Base-by-base conservation (phyloP, 331 rosid species). In the Ulmus americana region DNA sequence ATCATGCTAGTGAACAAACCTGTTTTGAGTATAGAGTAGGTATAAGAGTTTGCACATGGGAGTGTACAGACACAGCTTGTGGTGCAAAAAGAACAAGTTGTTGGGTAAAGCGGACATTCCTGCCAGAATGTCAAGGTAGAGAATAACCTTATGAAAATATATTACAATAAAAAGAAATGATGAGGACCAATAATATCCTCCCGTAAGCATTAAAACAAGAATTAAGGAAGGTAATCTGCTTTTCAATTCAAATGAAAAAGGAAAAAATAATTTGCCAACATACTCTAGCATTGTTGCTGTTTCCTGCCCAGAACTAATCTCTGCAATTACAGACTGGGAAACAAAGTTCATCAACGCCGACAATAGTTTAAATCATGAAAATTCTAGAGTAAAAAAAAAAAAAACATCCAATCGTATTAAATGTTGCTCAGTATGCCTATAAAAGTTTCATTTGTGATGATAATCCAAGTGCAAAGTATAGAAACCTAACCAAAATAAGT, bases 81-180 rank as follows among this genome's bases (percentile, higher is more conserved):
- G 98, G 96, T 48, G 98, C 97, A 83, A 92, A 92, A 79, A 92
- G 82, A 77, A 86, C 98, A 75, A 92, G 96, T 73, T 92, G 98
- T 70, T 92, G 98, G 28, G 95, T 92, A 77, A 89, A 92, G 77
- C 98, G 90, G 12, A 86, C 98, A 65, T 88, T 92, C 89, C 98
- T 92, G 81, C 69, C 63, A 64, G 59, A 71, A 76, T 50, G 41
- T 50, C n/a, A 67, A 43, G 45, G 3, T 10, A 44, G 51, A 8
- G 5, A 20, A 40, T 12, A 40, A 38, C 28, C 70, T 16, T 5
- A 38, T 15, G 62, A 55, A 64, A 59, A 18, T 10, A 42, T 38
- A 41, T 28, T 69, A 52, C 20, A 48, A 10, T 20, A 53, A 2
- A n/a, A n/a, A 61, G n/a, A 52, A 61, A n/a, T 2, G 43, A n/a